Evolutionary conservation across 345 rosid genomes (phyloP), one percentile per base, ranked within the genome.

Genomic region (Hibiscus syriacus): DNA sequence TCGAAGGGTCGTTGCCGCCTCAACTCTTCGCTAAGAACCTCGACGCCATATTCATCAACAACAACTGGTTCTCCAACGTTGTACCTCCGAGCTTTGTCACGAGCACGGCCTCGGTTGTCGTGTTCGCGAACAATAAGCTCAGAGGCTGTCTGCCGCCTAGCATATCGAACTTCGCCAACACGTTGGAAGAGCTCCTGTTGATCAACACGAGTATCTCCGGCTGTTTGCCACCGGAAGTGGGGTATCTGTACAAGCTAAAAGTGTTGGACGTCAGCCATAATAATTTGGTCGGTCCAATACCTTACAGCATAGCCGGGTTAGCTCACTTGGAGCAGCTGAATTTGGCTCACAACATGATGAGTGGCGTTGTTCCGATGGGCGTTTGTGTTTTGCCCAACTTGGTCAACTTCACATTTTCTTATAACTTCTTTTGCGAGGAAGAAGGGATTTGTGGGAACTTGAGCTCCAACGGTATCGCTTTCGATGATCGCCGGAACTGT

Each of bases 171-270:
- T 84, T 80, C 8, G 98, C 97, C 0, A 78, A 78, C 34, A 78
- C 88, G 12, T 70, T 93, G 7, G 96, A 93, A 76, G 96, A 93
- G 81, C 70, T 92, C 64, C 79, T 93, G 16, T 39, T 93, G 9
- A 86, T 74, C 30, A 90, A 93, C 84, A 80, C 89, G 0, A 90
- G 83, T 69, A 55, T 90, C 72, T 79, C 89, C 2, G 98, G 97
- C 3, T 92, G 98, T 67, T 83, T 93, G 75, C 93, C 97, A 0
- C 89, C 89, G 0, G 96, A 93, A 79, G 83, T 90, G 0, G 98
- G 97, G 29, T 82, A 82, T 63, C 89, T 93, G 20, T 87, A 87
- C 80, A 87, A 90, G 63, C 62, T 93, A 63, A 79, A 76, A 70
- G 92, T 90, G 26, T 76, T 93, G 5, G 98, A 93, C 76, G 83